Conservation (phyloP, 1,284 basidiomycete species). For the Ceratobasidium sp. region DNA sequence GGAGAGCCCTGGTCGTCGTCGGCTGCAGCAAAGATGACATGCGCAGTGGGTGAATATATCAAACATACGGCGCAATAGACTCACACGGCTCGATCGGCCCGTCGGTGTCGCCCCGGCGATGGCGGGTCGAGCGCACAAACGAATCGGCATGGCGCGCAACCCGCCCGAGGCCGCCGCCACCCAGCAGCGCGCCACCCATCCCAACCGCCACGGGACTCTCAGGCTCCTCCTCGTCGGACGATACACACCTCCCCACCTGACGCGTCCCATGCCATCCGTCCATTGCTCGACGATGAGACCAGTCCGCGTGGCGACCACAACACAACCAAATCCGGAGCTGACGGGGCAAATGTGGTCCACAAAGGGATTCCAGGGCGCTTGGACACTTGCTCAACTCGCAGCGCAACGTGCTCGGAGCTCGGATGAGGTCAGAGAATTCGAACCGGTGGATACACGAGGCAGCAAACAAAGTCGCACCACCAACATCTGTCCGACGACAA, state of each 20-base stretch:
- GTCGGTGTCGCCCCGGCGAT: not conserved
- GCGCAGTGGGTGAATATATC: too few relatives aligned
- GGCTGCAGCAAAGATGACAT: slow-evolving; percentile 16
- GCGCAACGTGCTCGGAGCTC: too few relatives aligned
- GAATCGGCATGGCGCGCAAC: slow-evolving; percentile 34
- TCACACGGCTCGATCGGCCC: too few relatives aligned
- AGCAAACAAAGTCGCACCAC: too few relatives aligned
- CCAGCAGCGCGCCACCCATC: slow-evolving; percentile 8
- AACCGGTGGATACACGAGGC: too few relatives aligned
- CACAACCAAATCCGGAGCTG: not conserved
- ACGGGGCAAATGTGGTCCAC: not conserved
- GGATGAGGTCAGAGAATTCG: too few relatives aligned
- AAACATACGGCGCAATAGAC: too few relatives aligned
- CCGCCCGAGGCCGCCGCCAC: slow-evolving; percentile 2
- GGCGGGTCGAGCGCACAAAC: slow-evolving; percentile 38
- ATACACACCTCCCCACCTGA: not conserved
- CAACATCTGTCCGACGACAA: too few relatives aligned
- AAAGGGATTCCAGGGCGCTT: not conserved
- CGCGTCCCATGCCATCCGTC: not conserved
- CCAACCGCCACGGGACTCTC: slow-evolving; percentile 10
- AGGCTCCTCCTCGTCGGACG: slow-evolving; percentile 36
- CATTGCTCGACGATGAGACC: not conserved
- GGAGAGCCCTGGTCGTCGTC: slow-evolving; percentile 40
- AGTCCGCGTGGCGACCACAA: slow-evolving; percentile 3
- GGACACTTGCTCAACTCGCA: too few relatives aligned